These are phyloP conservation scores for Penicillium fuscoglaucum DNA, from an alignment of 2,329 filamentous ascomycete genomes.

Conservation along the genomic window DNA sequence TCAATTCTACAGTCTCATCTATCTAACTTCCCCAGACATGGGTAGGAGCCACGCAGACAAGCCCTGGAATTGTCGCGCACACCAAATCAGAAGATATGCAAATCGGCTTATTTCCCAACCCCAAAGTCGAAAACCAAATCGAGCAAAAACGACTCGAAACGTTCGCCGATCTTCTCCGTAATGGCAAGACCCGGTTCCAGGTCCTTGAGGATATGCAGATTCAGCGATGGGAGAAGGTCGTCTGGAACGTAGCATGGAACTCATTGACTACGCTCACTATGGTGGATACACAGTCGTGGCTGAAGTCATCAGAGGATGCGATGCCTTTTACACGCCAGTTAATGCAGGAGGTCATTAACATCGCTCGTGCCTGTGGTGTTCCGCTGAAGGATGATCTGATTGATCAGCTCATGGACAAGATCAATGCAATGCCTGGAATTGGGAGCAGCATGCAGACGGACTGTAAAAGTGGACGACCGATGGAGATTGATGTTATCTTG, in stretches of 20 bases:
- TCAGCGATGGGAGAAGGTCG: constrained; percentile 44
- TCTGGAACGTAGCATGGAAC: constrained; percentile 48
- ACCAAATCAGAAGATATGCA: constrained; percentile 56
- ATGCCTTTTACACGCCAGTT: constrained; percentile 40
- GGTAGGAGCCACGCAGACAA: constrained; percentile 55
- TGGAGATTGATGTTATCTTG: constrained; percentile 52
- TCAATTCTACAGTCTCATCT: background rate
- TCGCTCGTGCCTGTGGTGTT: constrained; percentile 43
- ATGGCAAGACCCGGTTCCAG: constrained; percentile 44
- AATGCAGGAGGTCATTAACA: constrained; percentile 48
- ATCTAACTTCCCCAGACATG: constrained; percentile 27
- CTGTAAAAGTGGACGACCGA: constrained; percentile 40
- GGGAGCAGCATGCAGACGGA: constrained; percentile 51
- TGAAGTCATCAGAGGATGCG: constrained; percentile 43
- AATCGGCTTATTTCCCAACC: constrained; percentile 54
- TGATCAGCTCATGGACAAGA: constrained; percentile 42
- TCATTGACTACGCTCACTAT: constrained; percentile 46
- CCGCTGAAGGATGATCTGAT: constrained; percentile 38
- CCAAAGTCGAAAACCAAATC: constrained; percentile 18
- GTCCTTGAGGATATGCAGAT: constrained; percentile 39
- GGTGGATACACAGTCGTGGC: constrained; percentile 46
- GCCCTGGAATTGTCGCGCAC: constrained; percentile 53
- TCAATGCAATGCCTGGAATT: constrained; percentile 42
- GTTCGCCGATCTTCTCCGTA: constrained; percentile 45
- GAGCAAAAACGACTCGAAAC: constrained; percentile 44